These are phyloP conservation scores for Kitagawia praeruptora DNA, from an alignment of 129 eudicot species.

Conservation along the genomic window DNA sequence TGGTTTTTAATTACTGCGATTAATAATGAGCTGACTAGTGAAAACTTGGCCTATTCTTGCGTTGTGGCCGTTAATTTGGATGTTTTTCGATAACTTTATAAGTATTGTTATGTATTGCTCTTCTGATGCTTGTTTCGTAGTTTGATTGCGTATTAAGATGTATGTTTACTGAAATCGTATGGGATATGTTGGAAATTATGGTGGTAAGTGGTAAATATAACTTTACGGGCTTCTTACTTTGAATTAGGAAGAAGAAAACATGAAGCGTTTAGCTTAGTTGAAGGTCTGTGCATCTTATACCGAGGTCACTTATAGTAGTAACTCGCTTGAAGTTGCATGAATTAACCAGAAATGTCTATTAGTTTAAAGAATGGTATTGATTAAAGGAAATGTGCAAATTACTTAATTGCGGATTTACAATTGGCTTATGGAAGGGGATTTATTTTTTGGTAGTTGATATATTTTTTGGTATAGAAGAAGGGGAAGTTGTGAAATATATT, in stretches of 20 bases:
- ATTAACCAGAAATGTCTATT: not conserved
- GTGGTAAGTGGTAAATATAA: not conserved
- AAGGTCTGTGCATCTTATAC: not conserved
- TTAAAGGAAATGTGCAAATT: not conserved
- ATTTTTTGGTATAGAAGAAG: not conserved
- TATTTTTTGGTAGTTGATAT: not conserved
- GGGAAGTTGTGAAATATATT: not conserved
- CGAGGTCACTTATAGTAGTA: not conserved
- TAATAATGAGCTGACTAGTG: slow-evolving; percentile 3
- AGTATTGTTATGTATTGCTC: not conserved
- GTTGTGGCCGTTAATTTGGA: slow-evolving; percentile 5
- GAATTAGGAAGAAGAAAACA: not conserved
- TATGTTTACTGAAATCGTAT: not conserved
- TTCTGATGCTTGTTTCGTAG: not conserved
- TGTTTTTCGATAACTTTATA: slow-evolving; percentile 3
- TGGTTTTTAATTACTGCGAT: not conserved
- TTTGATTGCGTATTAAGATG: not conserved
- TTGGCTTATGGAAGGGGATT: not conserved
- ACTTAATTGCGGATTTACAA: not conserved
- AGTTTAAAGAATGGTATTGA: not conserved
- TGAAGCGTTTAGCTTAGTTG: not conserved
- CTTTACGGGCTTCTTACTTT: not conserved
- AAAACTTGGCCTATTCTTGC: not conserved
- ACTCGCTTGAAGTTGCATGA: not conserved
- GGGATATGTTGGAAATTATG: not conserved